These are phyloP conservation scores for Aspergillus campestris DNA, from an alignment of 495 filamentous ascomycete species.

Conservation along the genomic window DNA sequence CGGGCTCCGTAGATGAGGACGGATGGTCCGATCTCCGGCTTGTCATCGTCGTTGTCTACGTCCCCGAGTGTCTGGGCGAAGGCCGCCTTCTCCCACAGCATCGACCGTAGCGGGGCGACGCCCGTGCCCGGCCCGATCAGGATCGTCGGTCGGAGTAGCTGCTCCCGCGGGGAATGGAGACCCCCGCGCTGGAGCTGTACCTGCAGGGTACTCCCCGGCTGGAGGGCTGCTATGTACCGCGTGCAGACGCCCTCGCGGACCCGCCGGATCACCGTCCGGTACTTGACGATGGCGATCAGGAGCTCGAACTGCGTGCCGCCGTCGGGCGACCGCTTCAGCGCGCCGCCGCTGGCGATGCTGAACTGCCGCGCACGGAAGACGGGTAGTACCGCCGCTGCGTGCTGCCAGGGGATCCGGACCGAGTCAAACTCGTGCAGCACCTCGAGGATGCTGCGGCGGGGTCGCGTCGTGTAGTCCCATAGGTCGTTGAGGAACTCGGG, in stretches of 20 bases:
- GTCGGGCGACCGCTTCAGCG: slow-evolving; percentile 29
- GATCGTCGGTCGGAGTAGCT: slow-evolving; percentile 52
- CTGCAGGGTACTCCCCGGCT: slow-evolving; percentile 44
- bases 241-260: slow-evolving; percentile 85
- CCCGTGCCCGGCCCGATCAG: slow-evolving; percentile 88
- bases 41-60: slow-evolving; percentile 16
- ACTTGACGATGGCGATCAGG: slow-evolving; percentile 85
- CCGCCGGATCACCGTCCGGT: slow-evolving; percentile 78
- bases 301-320: slow-evolving; percentile 56
- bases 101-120: slow-evolving; percentile 74
- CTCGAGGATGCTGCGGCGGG: slow-evolving; percentile 84
- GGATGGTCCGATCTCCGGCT: slow-evolving; percentile 22
- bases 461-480: slow-evolving; percentile 91
- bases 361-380: slow-evolving; percentile 73
- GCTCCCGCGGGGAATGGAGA: slow-evolving; percentile 40
- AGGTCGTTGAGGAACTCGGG: slow-evolving; percentile 77
- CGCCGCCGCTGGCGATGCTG: slow-evolving; percentile 73
- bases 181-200: slow-evolving; percentile 53
- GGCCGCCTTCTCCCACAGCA: slow-evolving; percentile 60
- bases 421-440: slow-evolving; percentile 82
- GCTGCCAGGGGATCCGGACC: slow-evolving; percentile 71
- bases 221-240: slow-evolving; percentile 64
- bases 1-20: slow-evolving; percentile 75
- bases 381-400: slow-evolving; percentile 62
- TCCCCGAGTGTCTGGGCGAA: slow-evolving; percentile 32